Evolutionary conservation across 352 stramenopile species (phyloP).

Genomic region (Peronosclerospora sorghi): DNA sequence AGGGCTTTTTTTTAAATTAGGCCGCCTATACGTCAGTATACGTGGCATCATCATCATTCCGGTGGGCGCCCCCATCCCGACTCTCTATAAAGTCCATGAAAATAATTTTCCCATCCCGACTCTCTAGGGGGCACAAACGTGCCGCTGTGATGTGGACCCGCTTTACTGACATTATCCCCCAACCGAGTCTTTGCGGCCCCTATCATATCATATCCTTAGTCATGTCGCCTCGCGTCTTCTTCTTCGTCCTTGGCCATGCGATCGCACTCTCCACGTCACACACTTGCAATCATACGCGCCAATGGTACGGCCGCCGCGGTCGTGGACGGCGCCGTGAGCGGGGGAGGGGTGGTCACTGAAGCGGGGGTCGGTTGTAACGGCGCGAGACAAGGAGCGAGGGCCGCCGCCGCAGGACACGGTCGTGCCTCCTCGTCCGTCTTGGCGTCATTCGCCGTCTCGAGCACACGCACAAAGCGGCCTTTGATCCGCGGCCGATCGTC

Average conservation of each 20-base stretch:
- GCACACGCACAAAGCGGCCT: slow-evolving; percentile 86
- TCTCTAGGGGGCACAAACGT: too few species aligned
- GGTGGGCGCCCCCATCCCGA: too few species aligned
- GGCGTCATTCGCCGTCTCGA: slow-evolving; percentile 40
- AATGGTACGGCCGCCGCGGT: slow-evolving; percentile 19
- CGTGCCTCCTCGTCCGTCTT: slow-evolving; percentile 32
- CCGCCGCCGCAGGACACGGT: background rate
- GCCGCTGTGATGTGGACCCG: too few species aligned
- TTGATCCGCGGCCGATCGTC: slow-evolving; percentile 91
- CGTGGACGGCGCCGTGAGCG: slow-evolving; percentile 8
- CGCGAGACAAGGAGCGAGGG: slow-evolving; percentile 7
- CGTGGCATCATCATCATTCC: too few species aligned
- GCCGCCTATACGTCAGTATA: too few species aligned
- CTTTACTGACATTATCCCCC: too few species aligned
- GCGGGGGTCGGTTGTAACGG: slow-evolving; percentile 2
- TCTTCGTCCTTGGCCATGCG: too few species aligned
- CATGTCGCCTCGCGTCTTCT: background rate
- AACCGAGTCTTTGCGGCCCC: too few species aligned
- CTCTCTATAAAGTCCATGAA: too few species aligned
- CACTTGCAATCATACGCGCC: slow-evolving; percentile 31
- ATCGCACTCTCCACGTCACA: slow-evolving; percentile 20
- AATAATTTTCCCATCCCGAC: too few species aligned
- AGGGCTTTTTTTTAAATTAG: too few species aligned
- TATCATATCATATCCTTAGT: background rate
- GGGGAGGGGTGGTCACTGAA: slow-evolving; percentile 5